These are phyloP conservation scores for Verticillium isaacii DNA, from an alignment of 2,329 filamentous ascomycete species.

Conservation along the genomic window DNA sequence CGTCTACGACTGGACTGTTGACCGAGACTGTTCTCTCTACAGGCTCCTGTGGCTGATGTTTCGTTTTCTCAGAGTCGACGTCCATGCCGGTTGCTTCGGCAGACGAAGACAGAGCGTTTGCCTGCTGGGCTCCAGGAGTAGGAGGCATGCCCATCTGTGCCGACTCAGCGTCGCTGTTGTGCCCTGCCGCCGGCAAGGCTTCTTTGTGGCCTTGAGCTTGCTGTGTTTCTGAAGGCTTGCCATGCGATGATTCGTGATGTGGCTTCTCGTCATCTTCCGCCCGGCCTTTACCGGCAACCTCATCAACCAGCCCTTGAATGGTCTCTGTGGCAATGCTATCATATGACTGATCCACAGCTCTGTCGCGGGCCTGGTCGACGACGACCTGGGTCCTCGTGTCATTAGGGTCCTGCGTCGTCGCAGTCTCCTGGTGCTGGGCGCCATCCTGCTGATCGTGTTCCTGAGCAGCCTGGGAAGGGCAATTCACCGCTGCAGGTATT, in stretches of 20 bases:
- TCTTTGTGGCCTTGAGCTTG: background rate
- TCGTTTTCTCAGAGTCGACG: too few species aligned
- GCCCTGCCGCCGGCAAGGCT: background rate
- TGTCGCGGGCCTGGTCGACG: background rate
- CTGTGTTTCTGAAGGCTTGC: background rate
- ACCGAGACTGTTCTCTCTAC: too few species aligned
- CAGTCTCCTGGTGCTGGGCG: background rate
- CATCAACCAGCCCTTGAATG: background rate
- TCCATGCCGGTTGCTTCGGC: too few species aligned
- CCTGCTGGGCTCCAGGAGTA: too few species aligned
- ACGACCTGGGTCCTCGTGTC: background rate
- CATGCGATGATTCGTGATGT: background rate
- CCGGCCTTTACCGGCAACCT: background rate
- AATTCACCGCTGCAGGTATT: background rate
- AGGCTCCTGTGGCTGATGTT: too few species aligned
- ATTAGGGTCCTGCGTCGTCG: background rate
- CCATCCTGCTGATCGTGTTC: background rate
- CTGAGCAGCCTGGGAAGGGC: background rate
- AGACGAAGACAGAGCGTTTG: too few species aligned
- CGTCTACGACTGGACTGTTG: too few species aligned
- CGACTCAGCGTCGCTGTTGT: background rate
- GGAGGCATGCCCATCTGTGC: background rate
- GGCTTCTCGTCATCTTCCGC: background rate
- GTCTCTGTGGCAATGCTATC: background rate
- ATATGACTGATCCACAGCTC: background rate